phyloP scores from a whole-genome alignment of 2,329 filamentous ascomycete genomes.

The Coniochaeta pulveracea region DNA sequence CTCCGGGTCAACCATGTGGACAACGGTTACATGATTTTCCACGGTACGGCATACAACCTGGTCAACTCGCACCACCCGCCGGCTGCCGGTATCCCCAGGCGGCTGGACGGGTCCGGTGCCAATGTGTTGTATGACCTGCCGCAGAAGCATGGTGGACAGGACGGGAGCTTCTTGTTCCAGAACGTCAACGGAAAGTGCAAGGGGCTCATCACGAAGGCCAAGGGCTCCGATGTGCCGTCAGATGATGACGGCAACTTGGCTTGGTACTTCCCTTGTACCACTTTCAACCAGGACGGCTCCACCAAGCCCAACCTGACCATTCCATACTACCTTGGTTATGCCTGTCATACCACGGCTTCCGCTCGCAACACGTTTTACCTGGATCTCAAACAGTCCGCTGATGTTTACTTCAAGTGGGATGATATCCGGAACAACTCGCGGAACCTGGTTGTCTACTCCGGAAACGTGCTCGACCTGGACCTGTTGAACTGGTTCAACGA shows the following conservation, averaged over 20 bases:
- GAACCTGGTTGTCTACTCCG: slow-evolving; percentile 90
- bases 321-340: slow-evolving; percentile 72
- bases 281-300: slow-evolving; percentile 91
- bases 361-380: slow-evolving; percentile 68
- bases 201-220: slow-evolving; percentile 63
- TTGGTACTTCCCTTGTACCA: slow-evolving; percentile 93
- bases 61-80: slow-evolving; percentile 65
- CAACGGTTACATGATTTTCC: slow-evolving; percentile 86
- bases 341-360: slow-evolving; percentile 67
- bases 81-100: slow-evolving; percentile 62
- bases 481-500: slow-evolving; percentile 85
- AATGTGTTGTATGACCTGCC: slow-evolving; percentile 86
- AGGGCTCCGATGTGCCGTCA: slow-evolving; percentile 67
- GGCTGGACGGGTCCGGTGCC: slow-evolving; percentile 35
- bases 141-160: slow-evolving; percentile 72
- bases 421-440: slow-evolving; percentile 82
- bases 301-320: slow-evolving; percentile 61
- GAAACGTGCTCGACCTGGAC: slow-evolving; percentile 82
- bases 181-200: slow-evolving; percentile 98
- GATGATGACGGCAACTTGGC: slow-evolving; percentile 63
- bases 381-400: slow-evolving; percentile 54
- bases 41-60: slow-evolving; percentile 82
- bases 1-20: slow-evolving; percentile 75
- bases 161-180: slow-evolving; percentile 95
- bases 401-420: slow-evolving; percentile 94